Conservation (phyloP, 371 early-diverging fungal species). For the Nosema granulosis region DNA sequence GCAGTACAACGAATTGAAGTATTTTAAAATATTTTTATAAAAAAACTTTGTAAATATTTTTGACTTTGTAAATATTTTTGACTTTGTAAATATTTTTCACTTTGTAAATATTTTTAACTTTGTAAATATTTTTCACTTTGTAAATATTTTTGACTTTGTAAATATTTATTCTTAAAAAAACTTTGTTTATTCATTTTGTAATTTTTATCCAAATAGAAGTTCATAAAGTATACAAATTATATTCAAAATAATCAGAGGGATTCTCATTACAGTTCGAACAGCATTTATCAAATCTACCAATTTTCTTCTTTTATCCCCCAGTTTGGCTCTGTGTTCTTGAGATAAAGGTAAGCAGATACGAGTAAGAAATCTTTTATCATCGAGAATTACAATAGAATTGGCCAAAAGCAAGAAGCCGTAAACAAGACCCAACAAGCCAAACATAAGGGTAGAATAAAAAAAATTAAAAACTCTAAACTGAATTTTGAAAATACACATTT, state of each 20-base stretch:
- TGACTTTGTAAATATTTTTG: no score
- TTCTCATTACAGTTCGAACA: constrained; percentile 48
- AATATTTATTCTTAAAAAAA: neutral
- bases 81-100: no score
- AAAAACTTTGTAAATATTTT: no score
- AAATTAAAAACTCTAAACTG: neutral
- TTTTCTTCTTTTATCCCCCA: constrained; percentile 37
- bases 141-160: no score
- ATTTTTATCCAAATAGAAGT: constrained; percentile 52
- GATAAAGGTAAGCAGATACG: constrained; percentile 55
- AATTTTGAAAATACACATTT: neutral
- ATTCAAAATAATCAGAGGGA: constrained; percentile 59
- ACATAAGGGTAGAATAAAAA: constrained; percentile 44
- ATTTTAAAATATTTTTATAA: no score
- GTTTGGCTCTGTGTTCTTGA: constrained; percentile 29
- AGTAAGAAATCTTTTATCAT: constrained; percentile 60
- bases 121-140: no score
- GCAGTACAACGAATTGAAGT: no score
- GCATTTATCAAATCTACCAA: constrained; percentile 54
- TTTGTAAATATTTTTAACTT: no score
- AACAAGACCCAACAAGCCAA: constrained; percentile 53
- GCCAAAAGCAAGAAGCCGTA: constrained; percentile 55
- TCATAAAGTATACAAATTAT: constrained; percentile 60
- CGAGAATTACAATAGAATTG: constrained; percentile 60
- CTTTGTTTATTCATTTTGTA: neutral